These are phyloP conservation scores for Pyrenula massariospora DNA, from an alignment of 495 filamentous ascomycete species.

Conservation along the genomic window DNA sequence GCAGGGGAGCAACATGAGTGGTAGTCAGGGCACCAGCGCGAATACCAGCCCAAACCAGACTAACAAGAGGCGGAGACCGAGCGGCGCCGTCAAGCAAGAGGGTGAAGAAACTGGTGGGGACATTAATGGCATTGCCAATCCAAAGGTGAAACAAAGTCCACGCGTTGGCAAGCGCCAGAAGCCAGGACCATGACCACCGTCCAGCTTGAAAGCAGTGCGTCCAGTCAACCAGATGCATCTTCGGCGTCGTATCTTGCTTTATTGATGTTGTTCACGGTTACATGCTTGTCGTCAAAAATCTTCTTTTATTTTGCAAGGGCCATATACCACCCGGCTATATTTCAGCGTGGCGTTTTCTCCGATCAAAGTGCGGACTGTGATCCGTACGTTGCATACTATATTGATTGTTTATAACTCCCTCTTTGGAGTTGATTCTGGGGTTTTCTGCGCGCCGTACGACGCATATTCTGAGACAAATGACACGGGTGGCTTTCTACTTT, in stretches of 20 bases:
- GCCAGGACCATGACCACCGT: conserved; percentile 9
- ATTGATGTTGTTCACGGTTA: neutral
- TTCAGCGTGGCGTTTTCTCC: neutral
- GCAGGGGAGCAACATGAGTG: conserved; percentile 46
- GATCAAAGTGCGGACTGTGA: neutral
- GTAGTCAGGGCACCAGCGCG: conserved; percentile 60
- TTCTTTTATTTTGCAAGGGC: neutral
- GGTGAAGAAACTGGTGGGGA: conserved; percentile 43
- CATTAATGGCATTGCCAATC: conserved; percentile 33
- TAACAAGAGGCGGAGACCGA: conserved; percentile 66
- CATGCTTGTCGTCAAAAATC: neutral
- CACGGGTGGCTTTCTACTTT: neutral
- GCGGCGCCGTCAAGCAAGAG: conserved; percentile 61
- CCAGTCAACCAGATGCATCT: neutral
- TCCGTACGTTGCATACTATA: neutral
- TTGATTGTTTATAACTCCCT: neutral
- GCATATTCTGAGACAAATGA: neutral
- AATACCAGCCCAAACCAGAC: conserved; percentile 76
- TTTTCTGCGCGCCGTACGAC: neutral
- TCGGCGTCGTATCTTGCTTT: neutral
- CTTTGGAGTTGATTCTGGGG: neutral
- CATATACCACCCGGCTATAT: neutral
- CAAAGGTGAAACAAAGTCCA: conserved; percentile 47
- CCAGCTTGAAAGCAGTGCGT: no score
- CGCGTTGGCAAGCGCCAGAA: conserved; percentile 45